Percentiles rank a stretch among this genome's conserved stretches.
phyloP scores from a whole-genome alignment of 306 rosid genomes.

The Oxytropis ochrocephala region DNA sequence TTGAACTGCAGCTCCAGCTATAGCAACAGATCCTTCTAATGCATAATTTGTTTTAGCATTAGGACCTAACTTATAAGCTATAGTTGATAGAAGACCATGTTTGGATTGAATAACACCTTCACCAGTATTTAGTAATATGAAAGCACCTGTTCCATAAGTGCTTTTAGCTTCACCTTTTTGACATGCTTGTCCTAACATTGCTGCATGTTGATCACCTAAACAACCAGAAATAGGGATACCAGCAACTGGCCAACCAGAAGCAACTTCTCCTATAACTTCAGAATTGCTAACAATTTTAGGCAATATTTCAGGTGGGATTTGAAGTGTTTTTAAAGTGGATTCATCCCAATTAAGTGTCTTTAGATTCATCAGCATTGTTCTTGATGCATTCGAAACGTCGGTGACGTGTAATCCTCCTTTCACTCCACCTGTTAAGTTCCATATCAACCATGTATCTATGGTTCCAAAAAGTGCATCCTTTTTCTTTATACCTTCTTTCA shows the following conservation, averaged over 20 bases:
- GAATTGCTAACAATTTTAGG: constrained; percentile 80
- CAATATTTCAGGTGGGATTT: constrained; percentile 51
- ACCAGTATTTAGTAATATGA: constrained; percentile 82
- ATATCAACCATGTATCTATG: constrained; percentile 79
- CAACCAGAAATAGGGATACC: constrained; percentile 79
- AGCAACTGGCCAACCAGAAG: constrained; percentile 65
- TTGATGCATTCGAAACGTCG: constrained; percentile 80
- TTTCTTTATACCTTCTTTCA: constrained; percentile 48
- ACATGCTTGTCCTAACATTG: constrained; percentile 84
- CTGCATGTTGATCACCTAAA: constrained; percentile 95
- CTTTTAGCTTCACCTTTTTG: constrained; percentile 80
- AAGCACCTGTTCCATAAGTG: constrained; percentile 94
- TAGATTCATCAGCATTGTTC: constrained; percentile 91
- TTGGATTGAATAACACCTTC: constrained; percentile 43
- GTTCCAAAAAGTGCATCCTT: constrained; percentile 90
- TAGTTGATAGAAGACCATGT: constrained; percentile 75
- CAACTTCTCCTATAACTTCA: constrained; percentile 64
- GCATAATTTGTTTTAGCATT: constrained; percentile 65
- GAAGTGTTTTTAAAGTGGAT: constrained; percentile 44
- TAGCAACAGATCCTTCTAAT: constrained; percentile 90
- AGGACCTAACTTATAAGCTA: constrained; percentile 82
- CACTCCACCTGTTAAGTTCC: constrained; percentile 80
- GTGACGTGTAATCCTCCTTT: constrained; percentile 75
- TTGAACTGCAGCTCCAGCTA: constrained; percentile 97
- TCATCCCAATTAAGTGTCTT: constrained; percentile 73